phyloP scores from a whole-genome alignment of 805 yeast species.

The Saccharomycopsis babjevae region DNA sequence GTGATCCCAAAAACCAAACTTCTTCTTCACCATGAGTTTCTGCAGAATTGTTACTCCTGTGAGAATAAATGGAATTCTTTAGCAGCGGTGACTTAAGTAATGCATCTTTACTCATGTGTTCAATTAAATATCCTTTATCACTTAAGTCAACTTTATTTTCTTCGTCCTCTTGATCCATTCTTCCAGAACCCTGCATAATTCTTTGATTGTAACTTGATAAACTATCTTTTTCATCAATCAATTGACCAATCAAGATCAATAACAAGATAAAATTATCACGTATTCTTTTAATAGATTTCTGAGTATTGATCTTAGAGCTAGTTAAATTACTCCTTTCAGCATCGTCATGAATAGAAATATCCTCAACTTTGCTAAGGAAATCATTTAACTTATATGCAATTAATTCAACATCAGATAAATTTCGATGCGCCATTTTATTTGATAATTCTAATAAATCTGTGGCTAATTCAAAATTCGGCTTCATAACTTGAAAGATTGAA shows the following conservation, averaged over 20 bases:
- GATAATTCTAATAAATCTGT: not conserved
- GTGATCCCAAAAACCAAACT: slow-evolving; percentile 69
- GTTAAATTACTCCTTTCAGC: slow-evolving; percentile 13
- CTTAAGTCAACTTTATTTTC: slow-evolving; percentile 29
- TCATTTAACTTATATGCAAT: slow-evolving; percentile 35
- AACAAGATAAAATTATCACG: slow-evolving; percentile 28
- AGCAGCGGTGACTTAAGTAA: slow-evolving; percentile 18
- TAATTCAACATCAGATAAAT: slow-evolving; percentile 33
- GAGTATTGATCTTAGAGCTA: slow-evolving; percentile 25
- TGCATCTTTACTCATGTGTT: slow-evolving; percentile 12
- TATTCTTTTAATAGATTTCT: slow-evolving; percentile 26
- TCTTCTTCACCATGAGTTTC: slow-evolving; percentile 25
- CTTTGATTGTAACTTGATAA: slow-evolving; percentile 65
- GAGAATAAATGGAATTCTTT: slow-evolving; percentile 19
- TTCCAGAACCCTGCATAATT: slow-evolving; percentile 56
- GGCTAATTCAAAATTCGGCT: slow-evolving; percentile 31
- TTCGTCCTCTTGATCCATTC: slow-evolving; percentile 23
- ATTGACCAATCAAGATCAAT: slow-evolving; percentile 37
- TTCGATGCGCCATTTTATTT: slow-evolving; percentile 18
- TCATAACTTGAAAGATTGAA: slow-evolving; percentile 56
- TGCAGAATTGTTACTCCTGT: slow-evolving; percentile 17
- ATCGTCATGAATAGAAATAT: slow-evolving; percentile 1
- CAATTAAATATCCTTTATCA: slow-evolving; percentile 19
- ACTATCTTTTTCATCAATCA: slow-evolving; percentile 62
- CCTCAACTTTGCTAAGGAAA: slow-evolving; percentile 38